These are phyloP conservation scores for Pythium pectinolyticum DNA, from an alignment of 352 stramenopile genomes.

Conservation along the genomic window DNA sequence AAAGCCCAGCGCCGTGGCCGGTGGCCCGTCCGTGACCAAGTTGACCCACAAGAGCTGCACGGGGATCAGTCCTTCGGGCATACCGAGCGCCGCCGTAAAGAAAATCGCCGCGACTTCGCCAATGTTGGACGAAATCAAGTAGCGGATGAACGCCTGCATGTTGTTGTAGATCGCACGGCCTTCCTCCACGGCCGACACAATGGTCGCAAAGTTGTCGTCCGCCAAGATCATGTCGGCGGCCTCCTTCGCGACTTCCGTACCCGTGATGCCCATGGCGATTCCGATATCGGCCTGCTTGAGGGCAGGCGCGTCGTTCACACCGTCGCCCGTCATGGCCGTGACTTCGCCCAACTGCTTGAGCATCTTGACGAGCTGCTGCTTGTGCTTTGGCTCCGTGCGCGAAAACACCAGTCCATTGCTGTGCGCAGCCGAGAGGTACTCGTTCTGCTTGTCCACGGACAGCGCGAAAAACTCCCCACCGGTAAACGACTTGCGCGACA, in stretches of 20 bases:
- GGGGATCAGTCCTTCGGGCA: constrained; percentile 97
- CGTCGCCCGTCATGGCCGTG: constrained; percentile 98
- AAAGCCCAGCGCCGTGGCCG: constrained; percentile 98
- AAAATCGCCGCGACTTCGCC: constrained; percentile 99
- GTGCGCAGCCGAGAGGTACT: constrained; percentile 78
- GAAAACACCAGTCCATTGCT: constrained; percentile 96
- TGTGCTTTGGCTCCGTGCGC: constrained; percentile 97
- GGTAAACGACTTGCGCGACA: constrained; percentile 93
- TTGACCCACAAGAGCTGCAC: constrained; percentile 99
- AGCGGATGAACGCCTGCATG: constrained; percentile 99
- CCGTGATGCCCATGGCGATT: constrained; percentile 98
- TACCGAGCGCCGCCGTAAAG: constrained; percentile 93
- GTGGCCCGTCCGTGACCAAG: constrained; percentile 98
- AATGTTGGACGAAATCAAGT: constrained; percentile 99
- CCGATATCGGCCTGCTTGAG: constrained; percentile 98
- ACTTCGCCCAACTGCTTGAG: constrained; percentile 95
- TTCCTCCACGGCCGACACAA: constrained; percentile 91
- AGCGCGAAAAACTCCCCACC: constrained; percentile 96
- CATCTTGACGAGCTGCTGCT: constrained; percentile 96
- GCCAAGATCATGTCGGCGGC: constrained; percentile 97
- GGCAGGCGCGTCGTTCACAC: constrained; percentile 98
- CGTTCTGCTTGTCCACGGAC: constrained; percentile 89
- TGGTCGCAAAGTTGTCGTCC: constrained; percentile 99
- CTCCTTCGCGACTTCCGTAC: constrained; percentile 98
- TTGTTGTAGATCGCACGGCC: constrained; percentile 93